Evolutionary conservation across 768 basidiomycete species (phyloP).

Genomic region (Zangia roseola): DNA sequence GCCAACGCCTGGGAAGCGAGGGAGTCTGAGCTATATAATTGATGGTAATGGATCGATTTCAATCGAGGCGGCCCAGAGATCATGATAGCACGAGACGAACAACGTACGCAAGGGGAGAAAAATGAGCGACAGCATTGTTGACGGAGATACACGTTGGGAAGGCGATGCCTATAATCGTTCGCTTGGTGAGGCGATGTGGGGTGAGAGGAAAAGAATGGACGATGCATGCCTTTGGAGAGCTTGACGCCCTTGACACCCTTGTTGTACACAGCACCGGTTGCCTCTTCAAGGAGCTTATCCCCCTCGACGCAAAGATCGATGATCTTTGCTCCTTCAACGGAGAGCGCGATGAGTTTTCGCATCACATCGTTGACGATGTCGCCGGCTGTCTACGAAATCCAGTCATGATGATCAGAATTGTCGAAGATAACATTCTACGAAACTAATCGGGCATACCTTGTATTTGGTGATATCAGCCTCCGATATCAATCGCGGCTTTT

Average conservation of each 20-base stretch:
- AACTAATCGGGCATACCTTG: slow-evolving; percentile 51
- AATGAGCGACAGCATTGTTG: slow-evolving; percentile 94
- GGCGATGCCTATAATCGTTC: slow-evolving; percentile 63
- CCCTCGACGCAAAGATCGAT: slow-evolving; percentile 92
- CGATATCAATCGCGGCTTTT: slow-evolving; percentile 54
- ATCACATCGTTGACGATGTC: slow-evolving; percentile 85
- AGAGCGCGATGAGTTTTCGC: slow-evolving; percentile 77
- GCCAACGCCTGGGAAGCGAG: slow-evolving; percentile 65
- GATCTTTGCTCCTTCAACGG: slow-evolving; percentile 79
- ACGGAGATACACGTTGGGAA: slow-evolving; percentile 94
- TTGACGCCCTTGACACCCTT: slow-evolving; percentile 87
- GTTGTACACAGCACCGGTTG: slow-evolving; percentile 84
- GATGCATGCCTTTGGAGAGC: slow-evolving; percentile 73
- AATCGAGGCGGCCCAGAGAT: slow-evolving; percentile 1
- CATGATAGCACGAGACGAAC: neutral
- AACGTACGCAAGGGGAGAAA: slow-evolving; percentile 90
- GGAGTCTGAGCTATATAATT: slow-evolving; percentile 61
- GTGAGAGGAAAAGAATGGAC: neutral
- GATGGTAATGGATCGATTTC: slow-evolving; percentile 27
- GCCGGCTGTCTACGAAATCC: slow-evolving; percentile 67
- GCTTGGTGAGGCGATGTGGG: slow-evolving; percentile 5
- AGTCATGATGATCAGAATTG: slow-evolving; percentile 6
- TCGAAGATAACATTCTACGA: slow-evolving; percentile 16
- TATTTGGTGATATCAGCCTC: slow-evolving; percentile 85
- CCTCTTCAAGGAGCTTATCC: slow-evolving; percentile 89